Percentiles rank a stretch among this genome's conserved stretches.
These are phyloP conservation scores for Saprolegnia parasitica DNA, from an alignment of 352 stramenopile genomes.

Conservation along the genomic window DNA sequence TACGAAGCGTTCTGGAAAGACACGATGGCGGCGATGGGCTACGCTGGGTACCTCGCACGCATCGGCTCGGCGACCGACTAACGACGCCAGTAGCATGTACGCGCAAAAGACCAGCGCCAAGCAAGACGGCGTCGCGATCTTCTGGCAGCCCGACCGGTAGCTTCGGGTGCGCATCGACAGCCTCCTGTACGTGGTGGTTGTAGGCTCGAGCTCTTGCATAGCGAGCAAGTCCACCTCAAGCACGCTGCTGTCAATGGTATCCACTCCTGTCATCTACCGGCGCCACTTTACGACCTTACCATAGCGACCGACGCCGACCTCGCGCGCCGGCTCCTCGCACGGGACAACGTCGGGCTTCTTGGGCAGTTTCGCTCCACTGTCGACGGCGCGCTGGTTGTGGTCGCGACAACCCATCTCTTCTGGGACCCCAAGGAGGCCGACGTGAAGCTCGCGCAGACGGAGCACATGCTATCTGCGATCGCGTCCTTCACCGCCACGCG, in stretches of 20 bases:
- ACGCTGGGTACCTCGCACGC: slow-evolving; percentile 41
- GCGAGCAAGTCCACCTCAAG: slow-evolving; percentile 47
- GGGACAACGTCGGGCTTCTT: slow-evolving; percentile 58
- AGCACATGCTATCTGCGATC: slow-evolving; percentile 47
- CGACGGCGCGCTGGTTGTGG: slow-evolving; percentile 40
- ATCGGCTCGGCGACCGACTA: background rate
- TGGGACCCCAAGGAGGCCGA: slow-evolving; percentile 80
- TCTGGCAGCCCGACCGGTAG: slow-evolving; percentile 49
- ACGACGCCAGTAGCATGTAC: slow-evolving; percentile 41
- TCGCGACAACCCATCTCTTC: slow-evolving; percentile 82
- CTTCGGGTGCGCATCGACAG: background rate
- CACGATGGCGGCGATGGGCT: slow-evolving; percentile 56
- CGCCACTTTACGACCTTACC: background rate
- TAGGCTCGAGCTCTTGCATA: slow-evolving; percentile 40
- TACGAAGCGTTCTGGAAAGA: slow-evolving; percentile 65
- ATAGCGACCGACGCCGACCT: slow-evolving; percentile 36
- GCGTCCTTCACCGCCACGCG: slow-evolving; percentile 35
- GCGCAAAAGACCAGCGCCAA: slow-evolving; percentile 62
- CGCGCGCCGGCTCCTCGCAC: slow-evolving; percentile 35
- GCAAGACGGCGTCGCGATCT: slow-evolving; percentile 67
- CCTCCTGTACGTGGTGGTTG: background rate
- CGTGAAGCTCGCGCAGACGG: slow-evolving; percentile 72
- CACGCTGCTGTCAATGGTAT: slow-evolving; percentile 20
- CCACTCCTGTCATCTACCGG: background rate
- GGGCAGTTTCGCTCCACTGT: slow-evolving; percentile 43